Evolutionary conservation across 306 rosid species (phyloP).

Genomic region (Sindora glabra): DNA sequence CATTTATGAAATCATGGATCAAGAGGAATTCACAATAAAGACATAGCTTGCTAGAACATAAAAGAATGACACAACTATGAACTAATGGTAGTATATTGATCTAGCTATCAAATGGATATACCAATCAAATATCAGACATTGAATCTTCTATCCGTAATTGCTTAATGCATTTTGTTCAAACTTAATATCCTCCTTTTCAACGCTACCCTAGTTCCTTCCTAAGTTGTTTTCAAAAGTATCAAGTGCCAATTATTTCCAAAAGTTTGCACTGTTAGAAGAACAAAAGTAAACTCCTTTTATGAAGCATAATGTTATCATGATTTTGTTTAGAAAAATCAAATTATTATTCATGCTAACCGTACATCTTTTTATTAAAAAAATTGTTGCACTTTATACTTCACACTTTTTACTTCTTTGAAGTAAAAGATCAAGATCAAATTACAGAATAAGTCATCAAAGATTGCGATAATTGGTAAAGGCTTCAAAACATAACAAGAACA

Average conservation of each 20-base stretch:
- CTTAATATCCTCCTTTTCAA: background rate
- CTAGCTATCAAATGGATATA: background rate
- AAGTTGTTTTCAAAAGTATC: background rate
- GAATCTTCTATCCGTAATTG: background rate
- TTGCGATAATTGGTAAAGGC: constrained; percentile 1
- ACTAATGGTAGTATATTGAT: background rate
- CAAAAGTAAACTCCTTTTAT: too few species aligned
- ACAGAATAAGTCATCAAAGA: background rate
- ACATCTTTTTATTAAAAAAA: too few species aligned
- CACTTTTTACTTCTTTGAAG: too few species aligned
- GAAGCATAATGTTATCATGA: too few species aligned
- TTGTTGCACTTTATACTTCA: too few species aligned
- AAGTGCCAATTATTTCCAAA: too few species aligned
- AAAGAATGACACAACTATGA: constrained; percentile 6
- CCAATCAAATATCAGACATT: background rate
- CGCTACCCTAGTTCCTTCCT: background rate
- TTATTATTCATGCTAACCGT: too few species aligned
- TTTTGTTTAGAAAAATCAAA: too few species aligned
- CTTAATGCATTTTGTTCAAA: background rate
- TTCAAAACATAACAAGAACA: constrained; percentile 10
- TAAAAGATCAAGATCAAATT: constrained; percentile 8
- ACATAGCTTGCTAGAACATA: constrained; percentile 1
- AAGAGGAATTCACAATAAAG: background rate
- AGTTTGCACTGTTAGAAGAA: too few species aligned
- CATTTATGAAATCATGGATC: background rate